Percentiles rank a stretch among this genome's conserved stretches.
These are phyloP conservation scores for Calonectria fujianensis DNA, from an alignment of 2,329 filamentous ascomycete genomes.

Conservation along the genomic window DNA sequence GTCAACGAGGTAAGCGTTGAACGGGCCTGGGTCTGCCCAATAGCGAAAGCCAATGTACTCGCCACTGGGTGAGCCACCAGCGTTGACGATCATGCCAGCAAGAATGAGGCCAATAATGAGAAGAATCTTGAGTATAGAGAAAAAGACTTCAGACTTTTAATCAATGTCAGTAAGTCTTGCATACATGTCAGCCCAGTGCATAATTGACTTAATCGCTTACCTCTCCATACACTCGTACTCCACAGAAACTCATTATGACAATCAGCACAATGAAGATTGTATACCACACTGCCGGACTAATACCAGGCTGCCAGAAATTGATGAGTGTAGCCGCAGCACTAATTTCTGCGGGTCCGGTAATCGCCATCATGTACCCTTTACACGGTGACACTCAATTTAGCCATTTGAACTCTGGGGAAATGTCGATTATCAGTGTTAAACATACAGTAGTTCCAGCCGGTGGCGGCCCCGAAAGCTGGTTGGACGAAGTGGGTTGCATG, in stretches of 20 bases:
- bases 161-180: not conserved
- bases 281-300: slow-evolving; percentile 4
- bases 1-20: slow-evolving; percentile 67
- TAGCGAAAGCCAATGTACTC: slow-evolving; percentile 77
- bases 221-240: slow-evolving; percentile 11
- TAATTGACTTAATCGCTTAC: not conserved
- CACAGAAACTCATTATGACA: slow-evolving; percentile 2
- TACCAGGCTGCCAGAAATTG: slow-evolving; percentile 1
- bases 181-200: not conserved
- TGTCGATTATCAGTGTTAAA: slow-evolving; percentile 67
- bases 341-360: slow-evolving; percentile 10
- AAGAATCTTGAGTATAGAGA: slow-evolving; percentile 74
- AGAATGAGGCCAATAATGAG: slow-evolving; percentile 78
- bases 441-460: slow-evolving; percentile 68
- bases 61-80: slow-evolving; percentile 72
- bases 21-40: slow-evolving; percentile 75
- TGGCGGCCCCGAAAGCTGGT: slow-evolving; percentile 71
- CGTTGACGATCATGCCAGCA: slow-evolving; percentile 73
- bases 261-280: slow-evolving; percentile 9
- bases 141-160: slow-evolving; percentile 72
- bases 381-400: not conserved
- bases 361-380: slow-evolving; percentile 22
- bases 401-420: slow-evolving; percentile 49
- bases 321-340: slow-evolving; percentile 14
- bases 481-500: slow-evolving; percentile 78